Evolutionary conservation across 345 rosid genomes (phyloP), one percentile per base, ranked within the genome.

Genomic region (Arabis alpina): DNA sequence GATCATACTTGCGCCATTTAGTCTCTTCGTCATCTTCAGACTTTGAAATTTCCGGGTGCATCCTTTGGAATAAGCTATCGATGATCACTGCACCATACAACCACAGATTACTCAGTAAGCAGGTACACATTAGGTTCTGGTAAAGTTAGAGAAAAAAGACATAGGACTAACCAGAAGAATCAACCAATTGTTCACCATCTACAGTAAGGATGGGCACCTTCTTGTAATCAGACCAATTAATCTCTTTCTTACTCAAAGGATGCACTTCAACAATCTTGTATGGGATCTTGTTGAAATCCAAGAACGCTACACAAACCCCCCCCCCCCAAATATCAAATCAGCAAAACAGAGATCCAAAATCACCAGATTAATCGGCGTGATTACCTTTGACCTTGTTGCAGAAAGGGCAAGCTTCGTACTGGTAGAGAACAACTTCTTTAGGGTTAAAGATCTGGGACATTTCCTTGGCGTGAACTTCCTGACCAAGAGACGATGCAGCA

Each of bases 401-500:
- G 76, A 94, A 94, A 73, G 97, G 96, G 74, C 96, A 94, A 58
- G 99, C 97, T 68, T 91, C 95, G 68, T 89, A 94, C 83, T 94
- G 99, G 77, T 94, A 94, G 7, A 91, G 85, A 58, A 91, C 87
- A 9, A 91, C 89, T 36, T 94, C 95, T 19, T 78, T 82, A 36
- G 87, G 90, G 6, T 69, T 61, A 43, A 84, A 78, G 68, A 80
- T 88, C 55, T 76, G 85, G 70, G 63, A 75, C 51, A n/a, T 40
- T 75, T 86, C 92, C 86, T 91, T 89, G 14, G 93, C 95, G 71
- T 71, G 87, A 27, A 41, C 83, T n/a, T 83, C 90, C 52, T 84
- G 83, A 42, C 72, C 74, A 53, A 85, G 56, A 39, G 87, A 76
- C 15, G 87, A 69, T 9, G 87, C 87, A 3, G 83, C 85, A 0